Evolutionary conservation across 495 filamentous ascomycete species (phyloP), one percentile per base, ranked within the genome.

Genomic region (Amphirosellinia nigrospora): DNA sequence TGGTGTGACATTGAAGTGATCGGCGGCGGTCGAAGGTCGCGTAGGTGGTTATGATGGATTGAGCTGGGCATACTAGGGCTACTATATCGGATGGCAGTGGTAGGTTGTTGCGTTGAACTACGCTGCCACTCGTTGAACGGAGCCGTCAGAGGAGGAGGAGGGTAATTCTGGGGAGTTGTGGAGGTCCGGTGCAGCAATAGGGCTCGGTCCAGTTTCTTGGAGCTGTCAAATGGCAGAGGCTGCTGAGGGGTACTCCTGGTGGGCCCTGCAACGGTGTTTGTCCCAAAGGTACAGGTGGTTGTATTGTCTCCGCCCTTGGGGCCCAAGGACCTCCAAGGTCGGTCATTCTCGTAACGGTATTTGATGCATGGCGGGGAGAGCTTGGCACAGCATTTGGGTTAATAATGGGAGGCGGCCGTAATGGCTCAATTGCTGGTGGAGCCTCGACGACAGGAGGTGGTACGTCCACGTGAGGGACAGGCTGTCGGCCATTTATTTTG

Each of bases 31-130:
- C 82, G 80, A 10, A 85, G 78, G 62, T 80, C 79, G 30, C 58
- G 79, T 77, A 72, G 81, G 76, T 64, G 81, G 75, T 64, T 85
- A 76, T 52, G 82, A 71, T 63, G 84, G 71, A 82, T 83, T 39
- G 56, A 59, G 64, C 64, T 73, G 4, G 74, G 64, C 30, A 65
- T 68, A 60, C 64, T 43, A 70, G 78, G 75, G 62, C 71, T 71
- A 45, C 82, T 80, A 71, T 23, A 84, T 75, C 23, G 84, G 79
- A 62, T 83, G 77, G 77, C 43, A 32, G 78, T 68, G 21, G 78
- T 72, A n/a, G 80, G 72, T 55, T 77, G 64, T 64, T 80, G 75
- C 75, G 80, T 68, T n/a, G 73, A 70, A 64, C 71, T 68, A 41
- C 77, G 77, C 28, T 72, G 72, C 77, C 77, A 79, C 21, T 79